Conservation (phyloP, 1,139 yeast genomes). For the Geotrichum phurueaensis region DNA sequence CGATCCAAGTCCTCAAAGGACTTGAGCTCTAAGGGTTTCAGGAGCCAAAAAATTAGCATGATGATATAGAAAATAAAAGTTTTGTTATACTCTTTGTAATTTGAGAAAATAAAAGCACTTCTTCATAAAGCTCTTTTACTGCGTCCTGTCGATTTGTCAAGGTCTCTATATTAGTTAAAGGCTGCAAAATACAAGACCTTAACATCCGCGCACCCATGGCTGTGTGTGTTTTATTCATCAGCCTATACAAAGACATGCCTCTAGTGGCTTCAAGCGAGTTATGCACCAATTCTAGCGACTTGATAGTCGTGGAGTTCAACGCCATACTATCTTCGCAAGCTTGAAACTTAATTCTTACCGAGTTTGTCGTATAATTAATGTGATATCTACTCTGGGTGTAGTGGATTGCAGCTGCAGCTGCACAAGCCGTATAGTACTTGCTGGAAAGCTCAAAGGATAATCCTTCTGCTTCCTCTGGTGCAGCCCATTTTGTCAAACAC, state of each 20-base stretch:
- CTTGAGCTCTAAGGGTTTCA: conserved; percentile 1
- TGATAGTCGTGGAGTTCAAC: conserved; percentile 38
- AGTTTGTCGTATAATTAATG: conserved; percentile 25
- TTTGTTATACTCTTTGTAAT: conserved; percentile 1
- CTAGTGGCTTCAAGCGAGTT: conserved; percentile 30
- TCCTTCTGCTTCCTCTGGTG: conserved; percentile 23
- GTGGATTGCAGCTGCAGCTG: conserved; percentile 37
- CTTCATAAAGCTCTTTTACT: conserved; percentile 12
- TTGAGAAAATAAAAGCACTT: not conserved
- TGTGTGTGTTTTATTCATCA: conserved; percentile 39
- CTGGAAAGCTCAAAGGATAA: conserved; percentile 23
- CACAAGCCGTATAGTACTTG: conserved; percentile 31
- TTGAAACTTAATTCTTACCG: conserved; percentile 38
- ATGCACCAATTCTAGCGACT: conserved; percentile 38
- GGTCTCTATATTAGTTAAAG: conserved; percentile 38
- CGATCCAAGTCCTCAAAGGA: conserved; percentile 16
- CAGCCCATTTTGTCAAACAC: conserved; percentile 24
- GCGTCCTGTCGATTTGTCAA: conserved; percentile 23
- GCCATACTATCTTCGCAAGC: conserved; percentile 41
- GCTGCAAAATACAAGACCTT: conserved; percentile 42
- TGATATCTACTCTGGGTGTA: conserved; percentile 22
- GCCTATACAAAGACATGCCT: conserved; percentile 36
- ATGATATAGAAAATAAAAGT: not conserved
- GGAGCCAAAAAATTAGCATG: not conserved
- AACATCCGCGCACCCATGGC: conserved; percentile 44